Evolutionary conservation across 345 rosid genomes (phyloP), one percentile per base, ranked within the genome.

Genomic region (Populus tremula): DNA sequence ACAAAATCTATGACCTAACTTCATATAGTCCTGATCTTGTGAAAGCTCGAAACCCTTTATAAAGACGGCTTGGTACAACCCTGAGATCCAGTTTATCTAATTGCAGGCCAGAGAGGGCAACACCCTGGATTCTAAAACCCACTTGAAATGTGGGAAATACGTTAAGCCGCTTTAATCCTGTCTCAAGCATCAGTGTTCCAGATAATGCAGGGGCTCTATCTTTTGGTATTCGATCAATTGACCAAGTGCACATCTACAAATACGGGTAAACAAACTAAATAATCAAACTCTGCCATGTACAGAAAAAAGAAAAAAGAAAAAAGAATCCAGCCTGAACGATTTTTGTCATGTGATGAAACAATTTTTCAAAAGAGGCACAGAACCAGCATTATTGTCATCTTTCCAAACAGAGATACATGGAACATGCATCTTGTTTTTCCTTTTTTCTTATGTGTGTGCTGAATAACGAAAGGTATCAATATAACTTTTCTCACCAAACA

Each of bases 1-100:
- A 56, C 23, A 33, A 53, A 33, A 72, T 45, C 88, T 86, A 91
- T 54, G 94, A 85, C 83, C 98, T 90, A 67, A 96, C 94, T 82
- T 93, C 96, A n/a, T 85, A 96, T 54, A 83, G 87, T 18, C 97
- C 99, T 25, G 94, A 92, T 53, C 86, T 85, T 31, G 98, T 96
- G 68, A 88, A 87, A 73, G 97, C 96, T 81, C 94, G 93, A 76
- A 93, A 93, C 77, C 98, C 98, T 89, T 91, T 96, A 82, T 90
- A 92, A 23, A 90, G 86, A 64, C 96, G 96, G 79, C 76, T 86
- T 62, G 99, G 92, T 33, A 83, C 67, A 54, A 86, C 86, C 86
- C 86, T 82, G 8, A 92, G 81, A 76, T 93, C 98, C 71, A 93
- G 86, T 79, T 91, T 96, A 76, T 96, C 90, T 18, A 91, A 88